phyloP scores from a whole-genome alignment of 768 basidiomycete species.

The Kwoniella sp. region DNA sequence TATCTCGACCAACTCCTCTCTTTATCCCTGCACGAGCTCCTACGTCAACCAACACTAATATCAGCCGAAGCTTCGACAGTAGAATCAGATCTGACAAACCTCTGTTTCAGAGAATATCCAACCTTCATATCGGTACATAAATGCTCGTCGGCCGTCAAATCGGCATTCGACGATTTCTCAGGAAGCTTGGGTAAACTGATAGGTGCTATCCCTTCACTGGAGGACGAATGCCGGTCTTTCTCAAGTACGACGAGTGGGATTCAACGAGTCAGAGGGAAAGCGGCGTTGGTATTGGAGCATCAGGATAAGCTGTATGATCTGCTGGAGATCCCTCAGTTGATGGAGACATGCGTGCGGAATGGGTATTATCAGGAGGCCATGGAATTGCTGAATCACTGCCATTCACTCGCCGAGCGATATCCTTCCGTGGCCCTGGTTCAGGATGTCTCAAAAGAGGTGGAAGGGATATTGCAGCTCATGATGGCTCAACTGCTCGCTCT shows the following conservation, averaged over 20 bases:
- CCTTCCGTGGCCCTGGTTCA: slow-evolving; percentile 59
- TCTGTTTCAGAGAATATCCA: slow-evolving; percentile 87
- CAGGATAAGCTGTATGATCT: slow-evolving; percentile 90
- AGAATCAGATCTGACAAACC: slow-evolving; percentile 81
- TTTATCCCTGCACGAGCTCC: slow-evolving; percentile 68
- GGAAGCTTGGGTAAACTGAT: slow-evolving; percentile 72
- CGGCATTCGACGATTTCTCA: slow-evolving; percentile 73
- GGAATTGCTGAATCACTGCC: slow-evolving; percentile 74
- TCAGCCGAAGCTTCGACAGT: slow-evolving; percentile 82
- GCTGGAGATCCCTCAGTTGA: slow-evolving; percentile 83
- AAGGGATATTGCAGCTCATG: slow-evolving; percentile 60
- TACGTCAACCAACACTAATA: slow-evolving; percentile 72
- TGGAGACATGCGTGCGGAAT: slow-evolving; percentile 90
- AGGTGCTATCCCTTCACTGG: slow-evolving; percentile 69
- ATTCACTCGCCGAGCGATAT: slow-evolving; percentile 60
- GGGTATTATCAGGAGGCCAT: slow-evolving; percentile 91
- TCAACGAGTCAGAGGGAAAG: slow-evolving; percentile 73
- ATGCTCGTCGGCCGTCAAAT: slow-evolving; percentile 71
- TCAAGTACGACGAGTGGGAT: slow-evolving; percentile 69
- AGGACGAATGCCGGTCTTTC: slow-evolving; percentile 72
- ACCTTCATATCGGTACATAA: slow-evolving; percentile 87
- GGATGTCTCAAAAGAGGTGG: slow-evolving; percentile 63
- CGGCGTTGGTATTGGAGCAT: slow-evolving; percentile 84
- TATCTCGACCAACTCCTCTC: slow-evolving; percentile 71
- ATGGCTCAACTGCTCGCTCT: slow-evolving; percentile 74